Evolutionary conservation across 2,329 filamentous ascomycete species (phyloP), one percentile per base, ranked within the genome.

Genomic region (Neonectria faginata): DNA sequence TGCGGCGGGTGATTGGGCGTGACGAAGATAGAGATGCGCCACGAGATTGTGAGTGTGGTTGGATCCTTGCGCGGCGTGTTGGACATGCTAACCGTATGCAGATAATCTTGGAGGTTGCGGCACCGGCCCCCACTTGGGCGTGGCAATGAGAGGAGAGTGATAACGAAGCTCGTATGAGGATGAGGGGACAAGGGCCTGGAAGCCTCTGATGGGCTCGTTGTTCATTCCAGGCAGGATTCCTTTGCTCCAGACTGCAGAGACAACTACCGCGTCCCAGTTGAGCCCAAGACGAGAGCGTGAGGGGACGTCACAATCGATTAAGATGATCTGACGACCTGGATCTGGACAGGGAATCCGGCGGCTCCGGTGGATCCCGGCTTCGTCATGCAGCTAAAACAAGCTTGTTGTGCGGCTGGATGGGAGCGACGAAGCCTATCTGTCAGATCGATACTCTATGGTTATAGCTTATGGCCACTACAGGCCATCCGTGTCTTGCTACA

Each of bases 61-160:
- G 22, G 7, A 53, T 47, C 5, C 47, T 39, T 48, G 48, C 31
- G 6, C 41, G 22, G 48, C 20, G 22, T 14, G 7, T 18, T 14
- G 7, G 9, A 25, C 25, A 36, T 20, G 42, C 60, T 63, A 64
- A 45, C 61, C 61, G 22, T 7, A 64, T 64, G 16, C 29, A 59
- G 61, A 29, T 56, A 64, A 64, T 52, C 56, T 64, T 64, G 31
- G 56, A 59, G 61, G 57, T 9, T n/a, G 31, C 14, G 7, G 20
- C 20, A 29, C 18, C 10, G 39, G 22, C 50, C 56, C 61, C 56
- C 61, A 42, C 56, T 33, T 27, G 25, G 14, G 25, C 8, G 25
- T 33, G 5, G 50, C 39, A n/a, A 25, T 6, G 25, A 25, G 25
- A 25, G 25, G 0, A 25, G 25, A 25, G 20, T 59, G 61, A 64